These are phyloP conservation scores for Ophiostoma ips DNA, from an alignment of 2,329 filamentous ascomycete species.

Conservation along the genomic window DNA sequence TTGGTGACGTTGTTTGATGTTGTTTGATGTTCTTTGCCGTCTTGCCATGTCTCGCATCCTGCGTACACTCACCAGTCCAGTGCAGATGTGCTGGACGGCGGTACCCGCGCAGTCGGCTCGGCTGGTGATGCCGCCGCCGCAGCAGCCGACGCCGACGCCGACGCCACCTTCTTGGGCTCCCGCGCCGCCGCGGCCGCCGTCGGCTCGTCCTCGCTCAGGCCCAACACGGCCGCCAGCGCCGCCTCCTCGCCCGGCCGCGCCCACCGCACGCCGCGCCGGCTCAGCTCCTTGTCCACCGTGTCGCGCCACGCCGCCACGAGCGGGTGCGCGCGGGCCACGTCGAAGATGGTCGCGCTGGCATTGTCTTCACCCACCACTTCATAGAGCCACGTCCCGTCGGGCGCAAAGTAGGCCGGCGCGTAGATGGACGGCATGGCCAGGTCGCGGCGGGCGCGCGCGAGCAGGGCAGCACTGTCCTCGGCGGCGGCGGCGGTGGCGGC, in stretches of 20 bases:
- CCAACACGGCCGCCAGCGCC: conserved; percentile 8
- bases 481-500: no score
- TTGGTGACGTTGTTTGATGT: no score
- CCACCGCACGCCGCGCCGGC: conserved; percentile 14
- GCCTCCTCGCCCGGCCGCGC: conserved; percentile 5
- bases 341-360: conserved; percentile 36
- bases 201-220: conserved; percentile 6
- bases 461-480: conserved; percentile 19
- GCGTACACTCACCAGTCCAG: conserved; percentile 9
- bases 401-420: conserved; percentile 48
- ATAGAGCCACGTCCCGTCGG: conserved; percentile 60
- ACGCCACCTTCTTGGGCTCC: background rate
- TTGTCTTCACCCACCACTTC: conserved; percentile 29
- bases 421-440: conserved; percentile 51
- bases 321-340: conserved; percentile 56
- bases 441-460: conserved; percentile 40
- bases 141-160: background rate
- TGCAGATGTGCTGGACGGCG: conserved; percentile 2
- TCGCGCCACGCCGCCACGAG: conserved; percentile 47
- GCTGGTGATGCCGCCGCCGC: background rate
- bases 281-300: conserved; percentile 27
- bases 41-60: no score
- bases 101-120: background rate
- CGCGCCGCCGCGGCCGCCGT: background rate
- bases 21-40: no score